Base-by-base conservation (phyloP, 768 basidiomycete species). In the Lentinula guzmanii region DNA sequence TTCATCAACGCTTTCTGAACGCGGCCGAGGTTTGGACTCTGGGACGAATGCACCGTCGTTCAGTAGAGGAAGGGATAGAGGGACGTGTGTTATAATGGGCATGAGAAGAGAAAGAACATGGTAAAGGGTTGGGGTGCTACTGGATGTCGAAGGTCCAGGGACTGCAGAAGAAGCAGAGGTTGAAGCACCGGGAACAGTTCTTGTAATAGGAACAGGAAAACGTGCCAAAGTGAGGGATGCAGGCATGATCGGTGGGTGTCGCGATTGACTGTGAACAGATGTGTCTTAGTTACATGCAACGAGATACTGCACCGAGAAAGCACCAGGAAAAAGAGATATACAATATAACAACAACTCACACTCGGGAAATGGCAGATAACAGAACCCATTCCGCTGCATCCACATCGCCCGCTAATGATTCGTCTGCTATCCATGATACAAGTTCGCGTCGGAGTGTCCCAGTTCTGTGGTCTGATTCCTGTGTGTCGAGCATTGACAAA, bases 331-430 rank as follows among this genome's bases (percentile, higher is more conserved):
- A 31, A 61, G 50, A 42, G 42, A 60, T 50, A 51, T 6, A 52
- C 37, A 13, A 52, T 28, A 2, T 28, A 28, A 28, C 28, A 28
- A 39, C 7, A 16, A 76, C 89, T 65, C 68, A 93, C 91, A 87
- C 82, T 73, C 80, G 79, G 33, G 86, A 78, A 15, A 88, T 77
- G 50, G 78, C 68, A 46, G 80, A 75, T 31, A 93, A 75, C 4
- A 93, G 75, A 6, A 90, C 76, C 87, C 88, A 92, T 72, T 92
- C 87, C 24, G 91, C 90, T 1, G 86, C 86, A 21, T 82, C 75
- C 34, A 66, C 70, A 67, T 94, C 91, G 4, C 89, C 87, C 0
- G 79, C 87, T 4, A 93, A 76, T 10, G 79, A 84, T 67, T 89
- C 84, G 24, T 79, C 72, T 0, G 91, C 88, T 53, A 94, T 82